A percentile compares a stretch with the other conserved stretches of the same genome.
Conservation (phyloP, 106 monocot genomes). For the Allium fistulosum region DNA sequence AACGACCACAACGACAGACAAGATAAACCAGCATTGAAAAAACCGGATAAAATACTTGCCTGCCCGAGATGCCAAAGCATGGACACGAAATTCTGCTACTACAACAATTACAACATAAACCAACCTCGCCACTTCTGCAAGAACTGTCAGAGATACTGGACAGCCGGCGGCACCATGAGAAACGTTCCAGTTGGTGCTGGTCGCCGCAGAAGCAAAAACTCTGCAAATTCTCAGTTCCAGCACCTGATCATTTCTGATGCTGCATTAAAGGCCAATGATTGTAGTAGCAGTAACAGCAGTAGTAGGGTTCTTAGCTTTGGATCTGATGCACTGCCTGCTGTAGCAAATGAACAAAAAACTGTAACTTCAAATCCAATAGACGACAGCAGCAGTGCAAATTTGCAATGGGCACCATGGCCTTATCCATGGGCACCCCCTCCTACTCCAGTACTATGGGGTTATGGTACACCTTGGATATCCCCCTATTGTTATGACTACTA, state of each 20-base stretch:
- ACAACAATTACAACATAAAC: slow-evolving; percentile 93
- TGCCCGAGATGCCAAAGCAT: slow-evolving; percentile 76
- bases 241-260: slow-evolving; percentile 9
- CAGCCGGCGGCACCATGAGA: slow-evolving; percentile 80
- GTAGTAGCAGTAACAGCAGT: slow-evolving; percentile 12
- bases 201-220: slow-evolving; percentile 72
- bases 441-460: slow-evolving; percentile 45
- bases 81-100: slow-evolving; percentile 95
- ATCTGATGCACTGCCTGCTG: background rate
- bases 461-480: slow-evolving; percentile 19
- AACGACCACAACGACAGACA: background rate
- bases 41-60: slow-evolving; percentile 70
- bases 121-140: slow-evolving; percentile 93
- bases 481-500: too few relatives aligned
- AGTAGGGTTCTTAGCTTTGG: slow-evolving; percentile 48
- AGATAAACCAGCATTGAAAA: slow-evolving; percentile 30
- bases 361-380: slow-evolving; percentile 1
- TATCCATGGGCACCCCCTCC: slow-evolving; percentile 26
- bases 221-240: slow-evolving; percentile 4
- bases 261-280: slow-evolving; percentile 10
- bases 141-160: slow-evolving; percentile 96
- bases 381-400: background rate
- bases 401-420: slow-evolving; percentile 32
- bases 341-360: background rate
- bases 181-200: slow-evolving; percentile 90